Evolutionary conservation across 305 asterid species (phyloP).

Genomic region (Stenogyne calaminthoides): DNA sequence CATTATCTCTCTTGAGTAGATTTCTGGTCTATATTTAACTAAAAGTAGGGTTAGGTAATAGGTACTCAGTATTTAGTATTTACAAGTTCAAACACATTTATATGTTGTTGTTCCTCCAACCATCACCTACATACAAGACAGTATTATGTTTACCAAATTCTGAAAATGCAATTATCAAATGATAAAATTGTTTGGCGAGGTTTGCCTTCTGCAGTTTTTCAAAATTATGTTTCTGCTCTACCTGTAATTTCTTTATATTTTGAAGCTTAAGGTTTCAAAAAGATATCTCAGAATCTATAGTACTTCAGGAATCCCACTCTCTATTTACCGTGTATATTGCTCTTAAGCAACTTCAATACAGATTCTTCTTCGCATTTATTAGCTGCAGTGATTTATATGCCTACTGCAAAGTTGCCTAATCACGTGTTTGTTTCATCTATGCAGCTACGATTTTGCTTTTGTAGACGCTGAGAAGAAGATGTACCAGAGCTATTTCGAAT

Average conservation of each 20-base stretch:
- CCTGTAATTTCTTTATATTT: not conserved
- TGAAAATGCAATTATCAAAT: not conserved
- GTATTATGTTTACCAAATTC: not conserved
- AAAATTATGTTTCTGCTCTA: not conserved
- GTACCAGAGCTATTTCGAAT: constrained; percentile 84
- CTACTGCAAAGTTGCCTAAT: constrained; percentile 19
- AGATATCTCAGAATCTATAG: constrained; percentile 4
- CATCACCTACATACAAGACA: not conserved
- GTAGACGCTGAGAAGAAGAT: constrained; percentile 93
- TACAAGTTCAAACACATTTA: not conserved
- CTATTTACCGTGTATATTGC: not conserved
- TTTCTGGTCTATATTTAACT: not conserved
- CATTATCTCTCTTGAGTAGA: not conserved
- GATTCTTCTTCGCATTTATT: constrained; percentile 2
- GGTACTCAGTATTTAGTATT: too few relatives aligned
- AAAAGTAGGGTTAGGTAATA: not conserved
- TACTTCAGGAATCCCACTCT: not conserved
- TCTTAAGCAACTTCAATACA: not conserved
- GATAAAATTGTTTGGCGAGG: not conserved
- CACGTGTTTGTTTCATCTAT: constrained; percentile 21
- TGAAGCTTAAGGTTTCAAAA: not conserved
- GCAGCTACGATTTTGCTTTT: constrained; percentile 92
- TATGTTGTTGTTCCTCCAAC: not conserved
- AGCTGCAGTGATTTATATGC: constrained; percentile 13
- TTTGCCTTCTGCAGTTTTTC: not conserved